Percentiles rank a stretch among this genome's conserved stretches.
These are phyloP conservation scores for Aspergillus ellipticus DNA, from an alignment of 495 filamentous ascomycete genomes.

Conservation along the genomic window DNA sequence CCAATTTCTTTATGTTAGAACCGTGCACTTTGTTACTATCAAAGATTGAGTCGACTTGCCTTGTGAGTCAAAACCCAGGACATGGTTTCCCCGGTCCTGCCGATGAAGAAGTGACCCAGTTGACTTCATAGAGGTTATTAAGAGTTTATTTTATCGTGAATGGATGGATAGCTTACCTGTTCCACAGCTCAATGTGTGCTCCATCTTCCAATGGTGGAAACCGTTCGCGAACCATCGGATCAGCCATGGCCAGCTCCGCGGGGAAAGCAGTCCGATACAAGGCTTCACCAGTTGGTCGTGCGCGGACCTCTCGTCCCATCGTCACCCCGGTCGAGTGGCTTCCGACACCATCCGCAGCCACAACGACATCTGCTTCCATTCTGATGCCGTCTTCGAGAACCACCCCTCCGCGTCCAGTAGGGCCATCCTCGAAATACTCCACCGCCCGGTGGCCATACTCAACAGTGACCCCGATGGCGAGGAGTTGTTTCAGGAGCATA, in stretches of 20 bases:
- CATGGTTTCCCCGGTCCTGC: neutral
- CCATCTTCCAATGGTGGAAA: slow-evolving; percentile 4
- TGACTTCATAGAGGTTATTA: neutral
- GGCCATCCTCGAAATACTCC: slow-evolving; percentile 47
- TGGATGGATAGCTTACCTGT: neutral
- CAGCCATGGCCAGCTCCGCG: slow-evolving; percentile 13
- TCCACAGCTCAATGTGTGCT: neutral
- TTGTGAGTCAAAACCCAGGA: neutral
- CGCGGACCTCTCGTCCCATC: slow-evolving; percentile 9
- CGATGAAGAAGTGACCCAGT: neutral
- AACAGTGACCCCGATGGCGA: slow-evolving; percentile 45
- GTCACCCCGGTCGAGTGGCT: slow-evolving; percentile 48
- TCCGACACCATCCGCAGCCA: slow-evolving; percentile 53
- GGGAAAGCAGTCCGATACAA: slow-evolving; percentile 19
- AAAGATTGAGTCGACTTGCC: neutral
- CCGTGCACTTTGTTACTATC: neutral
- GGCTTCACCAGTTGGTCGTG: slow-evolving; percentile 15
- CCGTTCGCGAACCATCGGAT: slow-evolving; percentile 10
- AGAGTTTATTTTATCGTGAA: neutral
- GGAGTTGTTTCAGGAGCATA: slow-evolving; percentile 52
- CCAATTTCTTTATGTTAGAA: too few species aligned
- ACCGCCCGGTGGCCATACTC: slow-evolving; percentile 48
- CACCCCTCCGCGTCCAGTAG: slow-evolving; percentile 35
- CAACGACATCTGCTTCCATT: slow-evolving; percentile 49
- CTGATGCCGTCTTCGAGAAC: slow-evolving; percentile 40